These are phyloP conservation scores for Zasmidium angulare DNA, from an alignment of 2,329 filamentous ascomycete species.

Conservation along the genomic window DNA sequence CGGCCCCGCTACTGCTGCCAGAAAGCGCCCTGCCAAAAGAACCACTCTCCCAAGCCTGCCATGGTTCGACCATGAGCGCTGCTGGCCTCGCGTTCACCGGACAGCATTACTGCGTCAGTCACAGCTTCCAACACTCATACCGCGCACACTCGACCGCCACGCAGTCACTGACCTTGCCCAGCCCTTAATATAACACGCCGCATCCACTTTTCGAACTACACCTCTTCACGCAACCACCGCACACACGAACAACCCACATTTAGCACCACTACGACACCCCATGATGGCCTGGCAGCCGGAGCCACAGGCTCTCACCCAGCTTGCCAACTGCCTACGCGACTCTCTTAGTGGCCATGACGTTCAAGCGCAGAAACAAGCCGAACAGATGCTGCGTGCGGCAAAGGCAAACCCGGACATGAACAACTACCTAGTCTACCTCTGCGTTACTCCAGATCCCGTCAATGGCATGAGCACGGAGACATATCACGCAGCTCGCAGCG, in stretches of 20 bases:
- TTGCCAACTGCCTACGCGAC: slow-evolving; percentile 85
- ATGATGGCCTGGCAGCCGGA: slow-evolving; percentile 91
- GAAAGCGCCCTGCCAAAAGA: not conserved
- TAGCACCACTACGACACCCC: slow-evolving; percentile 1
- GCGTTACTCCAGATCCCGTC: slow-evolving; percentile 67
- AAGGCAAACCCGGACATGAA: slow-evolving; percentile 88
- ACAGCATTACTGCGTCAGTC: not conserved
- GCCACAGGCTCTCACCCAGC: slow-evolving; percentile 82
- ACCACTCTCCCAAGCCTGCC: not conserved
- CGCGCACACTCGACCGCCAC: not conserved
- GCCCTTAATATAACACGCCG: slow-evolving; percentile 6
- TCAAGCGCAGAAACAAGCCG: slow-evolving; percentile 81
- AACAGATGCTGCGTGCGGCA: slow-evolving; percentile 93
- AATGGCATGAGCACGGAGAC: slow-evolving; percentile 58
- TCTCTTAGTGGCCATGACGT: slow-evolving; percentile 84
- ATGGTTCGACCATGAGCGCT: not conserved
- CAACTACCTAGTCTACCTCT: slow-evolving; percentile 93
- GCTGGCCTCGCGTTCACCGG: not conserved
- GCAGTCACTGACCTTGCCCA: slow-evolving; percentile 6
- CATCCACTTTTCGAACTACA: not conserved
- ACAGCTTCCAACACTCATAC: not conserved
- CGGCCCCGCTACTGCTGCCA: not conserved
- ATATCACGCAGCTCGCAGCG: slow-evolving; percentile 76
- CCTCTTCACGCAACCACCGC: not conserved
- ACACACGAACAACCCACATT: not conserved